Evolutionary conservation across 169 alveolate species (phyloP).

Genomic region (Pseudocohnilembus persalinus): DNA sequence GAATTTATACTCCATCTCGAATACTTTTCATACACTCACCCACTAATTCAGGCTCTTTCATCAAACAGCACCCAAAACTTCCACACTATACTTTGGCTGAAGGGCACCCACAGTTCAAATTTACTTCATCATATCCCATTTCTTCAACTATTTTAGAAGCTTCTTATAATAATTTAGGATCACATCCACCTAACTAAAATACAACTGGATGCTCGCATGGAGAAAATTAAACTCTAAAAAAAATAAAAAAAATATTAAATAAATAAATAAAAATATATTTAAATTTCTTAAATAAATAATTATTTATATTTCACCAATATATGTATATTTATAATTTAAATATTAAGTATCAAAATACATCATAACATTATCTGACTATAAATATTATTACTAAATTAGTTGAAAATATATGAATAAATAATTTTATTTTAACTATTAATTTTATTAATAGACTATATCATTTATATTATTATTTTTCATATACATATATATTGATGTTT

Average conservation of each 20-base stretch:
- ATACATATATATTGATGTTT: too few species aligned
- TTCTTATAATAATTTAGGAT: constrained; percentile 63
- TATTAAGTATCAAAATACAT: too few species aligned
- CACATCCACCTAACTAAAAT: constrained; percentile 75
- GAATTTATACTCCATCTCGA: constrained; percentile 45
- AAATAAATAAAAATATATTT: background rate
- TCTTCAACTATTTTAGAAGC: constrained; percentile 65
- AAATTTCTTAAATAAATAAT: constrained; percentile 3
- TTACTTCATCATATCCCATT: constrained; percentile 69
- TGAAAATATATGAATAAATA: too few species aligned
- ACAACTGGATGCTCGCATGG: constrained; percentile 70
- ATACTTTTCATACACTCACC: constrained; percentile 53
- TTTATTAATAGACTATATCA: too few species aligned
- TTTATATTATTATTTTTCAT: too few species aligned
- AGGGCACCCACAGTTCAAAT: constrained; percentile 80
- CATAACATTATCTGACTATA: too few species aligned
- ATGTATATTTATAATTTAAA: too few species aligned
- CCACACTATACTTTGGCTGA: constrained; percentile 65
- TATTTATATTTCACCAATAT: too few species aligned
- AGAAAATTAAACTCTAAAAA: constrained; percentile 32
- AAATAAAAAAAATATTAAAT: background rate
- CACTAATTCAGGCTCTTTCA: constrained; percentile 68
- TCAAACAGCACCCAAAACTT: constrained; percentile 71
- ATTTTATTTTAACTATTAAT: too few species aligned
- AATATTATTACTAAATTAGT: too few species aligned